A percentile compares a stretch with the other conserved stretches of the same genome.
phyloP scores from a whole-genome alignment of 2,329 filamentous ascomycete genomes.

The Fusarium sp. region DNA sequence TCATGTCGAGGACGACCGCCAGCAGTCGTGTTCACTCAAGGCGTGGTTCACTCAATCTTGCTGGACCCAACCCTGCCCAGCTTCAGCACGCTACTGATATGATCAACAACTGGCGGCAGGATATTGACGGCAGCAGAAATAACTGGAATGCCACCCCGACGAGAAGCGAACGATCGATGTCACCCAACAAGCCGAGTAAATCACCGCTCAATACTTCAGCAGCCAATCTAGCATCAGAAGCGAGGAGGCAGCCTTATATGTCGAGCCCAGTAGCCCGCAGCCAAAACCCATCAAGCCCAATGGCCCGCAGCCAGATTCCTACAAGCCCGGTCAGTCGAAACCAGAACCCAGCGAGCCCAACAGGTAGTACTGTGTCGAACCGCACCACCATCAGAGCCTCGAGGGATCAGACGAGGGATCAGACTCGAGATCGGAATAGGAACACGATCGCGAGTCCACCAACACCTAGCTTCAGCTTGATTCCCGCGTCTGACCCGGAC shows the following conservation, averaged over 20 bases:
- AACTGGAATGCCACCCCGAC: constrained; percentile 54
- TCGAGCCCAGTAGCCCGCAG: constrained; percentile 39
- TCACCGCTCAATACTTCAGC: constrained; percentile 52
- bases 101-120: constrained; percentile 89
- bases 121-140: constrained; percentile 59
- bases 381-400: constrained; percentile 41
- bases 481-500: constrained; percentile 49
- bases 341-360: constrained; percentile 53
- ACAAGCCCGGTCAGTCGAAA: constrained; percentile 50
- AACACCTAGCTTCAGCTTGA: constrained; percentile 67
- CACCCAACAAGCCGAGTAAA: constrained; percentile 60
- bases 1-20: constrained; percentile 64
- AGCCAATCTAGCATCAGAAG: constrained; percentile 58
- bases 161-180: constrained; percentile 66
- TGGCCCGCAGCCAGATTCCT: constrained; percentile 35
- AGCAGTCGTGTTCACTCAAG: constrained; percentile 62
- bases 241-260: constrained; percentile 57
- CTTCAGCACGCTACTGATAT: constrained; percentile 69
- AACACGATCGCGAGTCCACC: constrained; percentile 55
- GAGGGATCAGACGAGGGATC: constrained; percentile 32
- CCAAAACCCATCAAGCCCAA: constrained; percentile 52
- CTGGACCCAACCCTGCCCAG: constrained; percentile 42
- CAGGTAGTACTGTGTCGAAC: constrained; percentile 47
- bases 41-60: constrained; percentile 64
- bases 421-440: constrained; percentile 36